These are phyloP conservation scores for Trichosporon asahii DNA, from an alignment of 1,284 basidiomycete species.

Conservation along the genomic window DNA sequence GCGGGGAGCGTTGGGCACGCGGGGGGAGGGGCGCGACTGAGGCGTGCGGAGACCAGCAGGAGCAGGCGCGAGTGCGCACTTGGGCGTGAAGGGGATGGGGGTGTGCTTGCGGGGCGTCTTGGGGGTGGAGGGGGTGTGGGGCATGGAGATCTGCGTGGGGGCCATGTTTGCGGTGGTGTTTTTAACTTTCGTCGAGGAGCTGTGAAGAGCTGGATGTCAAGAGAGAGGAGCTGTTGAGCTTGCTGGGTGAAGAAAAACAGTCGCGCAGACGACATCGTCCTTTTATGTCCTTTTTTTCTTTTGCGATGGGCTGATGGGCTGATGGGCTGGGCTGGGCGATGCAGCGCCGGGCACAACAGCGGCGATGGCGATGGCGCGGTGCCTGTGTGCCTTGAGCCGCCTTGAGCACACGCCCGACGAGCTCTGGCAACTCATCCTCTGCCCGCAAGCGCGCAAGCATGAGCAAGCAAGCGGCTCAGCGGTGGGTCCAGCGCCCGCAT, in stretches of 20 bases:
- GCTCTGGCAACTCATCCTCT: background rate
- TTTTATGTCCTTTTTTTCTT: background rate
- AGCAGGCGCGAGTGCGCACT: background rate
- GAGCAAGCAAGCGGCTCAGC: background rate
- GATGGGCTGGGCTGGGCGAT: too few relatives aligned
- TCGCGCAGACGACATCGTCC: background rate
- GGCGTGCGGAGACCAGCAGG: constrained; percentile 4
- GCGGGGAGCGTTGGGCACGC: background rate
- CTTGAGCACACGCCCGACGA: background rate
- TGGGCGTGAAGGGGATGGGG: constrained; percentile 1
- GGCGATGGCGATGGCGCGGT: background rate
- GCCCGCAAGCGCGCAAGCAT: constrained; percentile 2
- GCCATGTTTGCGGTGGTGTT: background rate
- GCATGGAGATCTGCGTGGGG: background rate
- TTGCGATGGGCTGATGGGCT: background rate
- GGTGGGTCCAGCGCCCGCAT: background rate
- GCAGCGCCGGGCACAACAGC: background rate
- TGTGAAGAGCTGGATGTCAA: background rate
- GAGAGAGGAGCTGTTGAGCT: background rate
- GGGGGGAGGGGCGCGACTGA: background rate
- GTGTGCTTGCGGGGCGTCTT: constrained; percentile 9
- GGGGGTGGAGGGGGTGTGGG: background rate
- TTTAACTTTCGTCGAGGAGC: background rate
- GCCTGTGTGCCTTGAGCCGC: background rate
- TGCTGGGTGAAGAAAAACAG: background rate